Base-by-base conservation (phyloP, 805 yeast genomes). In the Lachancea waltii region DNA sequence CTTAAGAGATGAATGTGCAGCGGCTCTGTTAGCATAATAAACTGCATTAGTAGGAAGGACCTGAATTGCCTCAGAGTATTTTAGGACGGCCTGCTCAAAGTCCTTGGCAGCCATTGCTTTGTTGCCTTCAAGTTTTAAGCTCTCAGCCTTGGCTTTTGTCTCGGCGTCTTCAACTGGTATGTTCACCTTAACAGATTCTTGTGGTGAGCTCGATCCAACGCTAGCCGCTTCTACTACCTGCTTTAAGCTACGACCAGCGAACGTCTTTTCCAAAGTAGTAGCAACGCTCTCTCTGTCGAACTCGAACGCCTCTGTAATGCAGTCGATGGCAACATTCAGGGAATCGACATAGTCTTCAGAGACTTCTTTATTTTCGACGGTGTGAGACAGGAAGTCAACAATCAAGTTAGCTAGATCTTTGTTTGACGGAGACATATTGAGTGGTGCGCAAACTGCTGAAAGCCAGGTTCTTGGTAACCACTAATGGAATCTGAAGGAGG, bases 21-120 rank as follows among this genome's bases (percentile, higher is more conserved):
- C 98, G 10, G 98, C 97, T 57, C 98, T 79, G 67, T 92, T 92
- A 24, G 97, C 87, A 45, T 74, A 76, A 63, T 81, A 92, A 15
- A 92, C 85, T 13, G 89, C 87, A 59, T 86, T 87, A 13, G 70
- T 61, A 39, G 87, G 77, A 47, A 78, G 70, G 44, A 80, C 63
- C 17, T 64, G 75, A 49, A 92, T 75, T 8, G 97, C 97, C 38
- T 75, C 77, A 6, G 95, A 73, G 64, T 92, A 92, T 48, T 80
- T 77, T 17, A 70, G 73, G 37, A 86, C 71, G 4, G 98, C 97
- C 26, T 61, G 68, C 11, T 67, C 69, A 56, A 73, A 90, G 50
- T 87, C 77, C 54, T 71, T 79, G 38, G 68, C 67, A 15, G 95
- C 86, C 86, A 92, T 84, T 29, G 83, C 83, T 58, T 78, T 77